Evolutionary conservation across 2,329 filamentous ascomycete genomes (phyloP), one percentile per base, ranked within the genome.

Genomic region (Hymenoscyphus repandus): DNA sequence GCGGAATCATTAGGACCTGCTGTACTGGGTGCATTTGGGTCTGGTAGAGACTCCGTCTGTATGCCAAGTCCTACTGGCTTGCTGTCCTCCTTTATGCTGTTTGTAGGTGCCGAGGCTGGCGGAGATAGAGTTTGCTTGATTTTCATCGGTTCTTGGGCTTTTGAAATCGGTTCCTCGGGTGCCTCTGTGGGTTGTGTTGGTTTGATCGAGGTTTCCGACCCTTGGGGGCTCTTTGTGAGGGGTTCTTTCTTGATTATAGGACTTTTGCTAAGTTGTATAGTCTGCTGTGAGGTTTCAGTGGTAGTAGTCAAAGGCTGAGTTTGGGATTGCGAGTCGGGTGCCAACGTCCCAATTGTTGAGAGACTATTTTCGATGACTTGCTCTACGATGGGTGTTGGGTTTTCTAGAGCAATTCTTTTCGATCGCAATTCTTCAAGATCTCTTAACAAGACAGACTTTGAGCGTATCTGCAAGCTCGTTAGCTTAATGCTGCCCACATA

Each of bases 371-470:
- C 55, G 6, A 36, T 27, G 5, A 38, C 5, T 12, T 33, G 40
- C 32, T 38, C 33, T 9, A 60, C 7, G 11, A 53, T 42, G 22
- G 53, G 53, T 17, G 45, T 49, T 20, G 62, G 64, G 36, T 62
- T 62, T 46, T 66, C 63, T 27, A 58, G 36, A 6, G 59, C 64
- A 34, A 58, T 47, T 52, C 60, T 56, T 53, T 64, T 64, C 33
- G 58, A 52, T 50, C 59, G 55, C 27, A 64, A 40, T 46, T 58
- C 58, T 47, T 77, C 74, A 6, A 82, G 69, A 55, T 83, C 80
- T 55, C 80, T 72, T 13, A 72, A 66, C 13, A 83, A 54, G 12
- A 79, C 74, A 2, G 79, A 74, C 62, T 82, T 84, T 41, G 79
- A 77, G 43, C 69, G 66, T 18, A 71, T 66, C 75, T 78, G 53